Conservation (phyloP, 345 rosid species). For the Boechera stricta region DNA sequence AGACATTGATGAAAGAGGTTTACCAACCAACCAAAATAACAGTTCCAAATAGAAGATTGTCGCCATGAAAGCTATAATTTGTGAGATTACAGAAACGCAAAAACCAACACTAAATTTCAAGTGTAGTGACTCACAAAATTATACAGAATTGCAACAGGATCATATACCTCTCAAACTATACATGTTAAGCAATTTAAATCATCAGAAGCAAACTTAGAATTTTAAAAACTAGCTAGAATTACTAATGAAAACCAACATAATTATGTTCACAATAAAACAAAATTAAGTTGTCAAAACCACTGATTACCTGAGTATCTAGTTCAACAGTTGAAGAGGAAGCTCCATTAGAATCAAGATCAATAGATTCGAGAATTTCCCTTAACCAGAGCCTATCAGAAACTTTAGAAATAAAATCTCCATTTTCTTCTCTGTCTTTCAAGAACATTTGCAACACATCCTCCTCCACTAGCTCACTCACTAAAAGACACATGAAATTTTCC, state of each 20-base stretch:
- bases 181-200: neutral
- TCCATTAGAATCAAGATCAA: slow-evolving; percentile 47
- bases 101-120: neutral
- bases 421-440: slow-evolving; percentile 73
- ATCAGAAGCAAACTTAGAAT: slow-evolving; percentile 1
- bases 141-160: neutral
- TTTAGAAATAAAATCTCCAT: slow-evolving; percentile 85
- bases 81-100: neutral
- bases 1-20: neutral
- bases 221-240: neutral
- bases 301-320: slow-evolving; percentile 31
- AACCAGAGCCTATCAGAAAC: slow-evolving; percentile 77
- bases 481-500: slow-evolving; percentile 1
- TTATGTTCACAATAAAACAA: too few relatives aligned
- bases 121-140: neutral
- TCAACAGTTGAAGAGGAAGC: slow-evolving; percentile 22
- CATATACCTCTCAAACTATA: neutral
- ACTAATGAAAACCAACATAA: neutral
- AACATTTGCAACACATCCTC: slow-evolving; percentile 77
- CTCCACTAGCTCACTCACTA: slow-evolving; percentile 62
- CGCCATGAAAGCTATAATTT: slow-evolving; percentile 3
- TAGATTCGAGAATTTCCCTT: slow-evolving; percentile 50
- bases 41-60: neutral
- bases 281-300: too few relatives aligned
- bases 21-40: neutral